These are phyloP conservation scores for Gigaspora rosea DNA, from an alignment of 192 early-diverging fungal genomes.

Conservation along the genomic window DNA sequence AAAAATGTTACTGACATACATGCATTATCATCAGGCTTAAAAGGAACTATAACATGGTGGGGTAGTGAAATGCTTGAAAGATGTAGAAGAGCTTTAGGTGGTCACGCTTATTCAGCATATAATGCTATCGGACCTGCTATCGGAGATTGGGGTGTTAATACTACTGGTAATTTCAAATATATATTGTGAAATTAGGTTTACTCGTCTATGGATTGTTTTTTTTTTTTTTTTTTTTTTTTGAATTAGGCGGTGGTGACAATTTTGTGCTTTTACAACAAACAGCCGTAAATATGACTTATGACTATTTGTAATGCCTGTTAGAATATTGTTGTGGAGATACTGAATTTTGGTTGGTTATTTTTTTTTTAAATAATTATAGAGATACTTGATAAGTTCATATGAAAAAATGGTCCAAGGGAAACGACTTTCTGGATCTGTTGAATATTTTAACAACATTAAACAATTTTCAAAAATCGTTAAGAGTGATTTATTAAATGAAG, in stretches of 20 bases:
- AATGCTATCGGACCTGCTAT: slow-evolving; percentile 63
- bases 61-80: slow-evolving; percentile 52
- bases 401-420: slow-evolving; percentile 40
- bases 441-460: slow-evolving; percentile 42
- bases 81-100: slow-evolving; percentile 58
- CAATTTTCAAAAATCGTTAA: not conserved
- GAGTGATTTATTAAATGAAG: slow-evolving; percentile 35
- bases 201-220: no score
- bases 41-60: slow-evolving; percentile 54
- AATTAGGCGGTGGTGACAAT: slow-evolving; percentile 48
- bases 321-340: not conserved
- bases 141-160: slow-evolving; percentile 63
- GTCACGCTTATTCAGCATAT: slow-evolving; percentile 68
- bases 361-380: not conserved
- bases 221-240: no score
- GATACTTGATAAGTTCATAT: slow-evolving; percentile 29
- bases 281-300: slow-evolving; percentile 38
- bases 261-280: slow-evolving; percentile 50
- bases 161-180: slow-evolving; percentile 42
- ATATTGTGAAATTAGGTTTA: not conserved
- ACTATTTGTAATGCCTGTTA: not conserved
- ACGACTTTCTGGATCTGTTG: slow-evolving; percentile 40
- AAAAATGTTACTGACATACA: slow-evolving; percentile 57
- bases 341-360: not conserved
- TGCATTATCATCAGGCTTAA: slow-evolving; percentile 59